Base-by-base conservation (phyloP, 306 rosid genomes). In the Abrus pulchellus region DNA sequence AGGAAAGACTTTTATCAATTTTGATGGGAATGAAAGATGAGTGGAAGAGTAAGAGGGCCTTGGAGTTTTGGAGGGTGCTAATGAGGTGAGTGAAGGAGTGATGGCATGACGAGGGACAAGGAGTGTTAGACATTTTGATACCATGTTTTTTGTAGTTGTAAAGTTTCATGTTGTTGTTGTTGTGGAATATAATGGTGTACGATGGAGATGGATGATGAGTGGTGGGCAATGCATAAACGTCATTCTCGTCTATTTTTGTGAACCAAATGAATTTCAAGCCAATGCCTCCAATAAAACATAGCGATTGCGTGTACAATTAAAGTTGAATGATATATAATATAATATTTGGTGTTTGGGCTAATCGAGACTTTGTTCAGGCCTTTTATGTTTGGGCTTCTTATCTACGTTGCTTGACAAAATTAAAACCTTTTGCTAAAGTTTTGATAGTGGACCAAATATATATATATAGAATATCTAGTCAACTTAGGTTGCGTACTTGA, bases 61-160 rank as follows among this genome's bases (percentile, higher is more conserved):
- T 82, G 74, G 79, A 55, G n/a, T 79, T 68, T 56, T 72, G 41
- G 66, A 32, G 11, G 36, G 59, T 63, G 61, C 14, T 55, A 49
- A 0, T 63, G 36, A 45, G 48, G 74, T 74, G 65, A 55, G 56
- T 13, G 76, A 59, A 79, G 78, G 38, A 53, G 72, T 12, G 0
- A 72, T 56, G 79, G 68, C 62, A 14, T 49, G 83, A 43, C 30
- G 83, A 88, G 78, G 88, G 41, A 53, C 13, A 76, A 71, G 27
- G 52, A 79, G 74, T 74, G 76, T 48, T 71, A 87, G 68, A 66
- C 49, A 77, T 72, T 75, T 83, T 79, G 86, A 79, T 67, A 77
- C 56, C 92, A 83, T 90, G 76, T 63, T 85, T 29, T 61, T 74
- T 13, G 68, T 38, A 7, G 72, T 44, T 55, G 75, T 11, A 14